These are phyloP conservation scores for Blastobotrys illinoisensis DNA, from an alignment of 1,139 yeast genomes.

Conservation along the genomic window DNA sequence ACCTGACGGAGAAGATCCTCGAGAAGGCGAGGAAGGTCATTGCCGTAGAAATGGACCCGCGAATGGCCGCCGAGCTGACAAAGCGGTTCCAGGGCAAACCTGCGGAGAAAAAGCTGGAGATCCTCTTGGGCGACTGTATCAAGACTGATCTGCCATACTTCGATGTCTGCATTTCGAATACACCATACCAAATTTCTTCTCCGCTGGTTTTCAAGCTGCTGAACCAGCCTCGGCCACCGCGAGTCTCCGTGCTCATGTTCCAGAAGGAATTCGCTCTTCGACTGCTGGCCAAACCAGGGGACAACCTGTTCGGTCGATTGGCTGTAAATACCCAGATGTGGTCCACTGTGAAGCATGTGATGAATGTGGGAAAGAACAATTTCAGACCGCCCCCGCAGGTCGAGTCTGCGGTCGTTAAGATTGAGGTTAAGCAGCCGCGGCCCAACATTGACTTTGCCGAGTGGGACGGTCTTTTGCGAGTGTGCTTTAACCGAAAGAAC, in stretches of 20 bases:
- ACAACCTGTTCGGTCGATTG: constrained; percentile 80
- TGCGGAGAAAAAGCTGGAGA: constrained; percentile 82
- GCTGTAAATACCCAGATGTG: constrained; percentile 98
- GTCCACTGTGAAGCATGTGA: constrained; percentile 96
- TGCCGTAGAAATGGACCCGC: constrained; percentile 97
- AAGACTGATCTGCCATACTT: constrained; percentile 92
- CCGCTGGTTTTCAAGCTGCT: constrained; percentile 90
- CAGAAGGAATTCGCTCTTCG: constrained; percentile 96
- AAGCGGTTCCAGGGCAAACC: constrained; percentile 98
- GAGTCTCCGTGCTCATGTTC: constrained; percentile 94
- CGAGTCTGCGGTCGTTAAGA: constrained; percentile 90
- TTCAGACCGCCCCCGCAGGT: constrained; percentile 99
- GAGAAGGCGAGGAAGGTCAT: constrained; percentile 89
- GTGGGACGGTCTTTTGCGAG: constrained; percentile 94
- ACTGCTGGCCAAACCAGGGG: constrained; percentile 93
- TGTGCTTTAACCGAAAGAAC: constrained; percentile 88
- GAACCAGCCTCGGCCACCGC: constrained; percentile 88
- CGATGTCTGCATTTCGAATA: constrained; percentile 92
- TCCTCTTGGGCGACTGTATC: constrained; percentile 91
- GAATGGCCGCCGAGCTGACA: constrained; percentile 98
- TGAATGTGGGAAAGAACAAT: constrained; percentile 96
- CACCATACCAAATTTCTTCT: constrained; percentile 96
- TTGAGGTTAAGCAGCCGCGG: constrained; percentile 86
- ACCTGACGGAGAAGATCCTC: constrained; percentile 83
- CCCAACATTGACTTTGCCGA: constrained; percentile 89